These are phyloP conservation scores for Fusarium austroafricanum DNA, from an alignment of 2,329 filamentous ascomycete genomes.

Conservation along the genomic window DNA sequence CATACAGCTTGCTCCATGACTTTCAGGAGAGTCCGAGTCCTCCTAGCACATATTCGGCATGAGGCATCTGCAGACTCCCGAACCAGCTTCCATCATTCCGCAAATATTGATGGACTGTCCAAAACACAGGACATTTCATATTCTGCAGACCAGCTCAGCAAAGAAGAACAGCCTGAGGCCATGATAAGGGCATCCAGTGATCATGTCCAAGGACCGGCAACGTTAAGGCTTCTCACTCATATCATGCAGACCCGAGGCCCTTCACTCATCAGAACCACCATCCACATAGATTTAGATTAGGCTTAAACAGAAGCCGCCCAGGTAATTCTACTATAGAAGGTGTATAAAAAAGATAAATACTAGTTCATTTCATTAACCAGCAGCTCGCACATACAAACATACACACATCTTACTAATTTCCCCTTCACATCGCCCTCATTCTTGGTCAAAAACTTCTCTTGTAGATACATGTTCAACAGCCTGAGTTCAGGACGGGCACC, in stretches of 20 bases:
- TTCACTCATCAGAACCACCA: neutral
- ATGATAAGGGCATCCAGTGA: neutral
- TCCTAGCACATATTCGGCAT: neutral
- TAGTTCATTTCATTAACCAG: constrained; percentile 48
- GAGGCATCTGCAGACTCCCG: no score
- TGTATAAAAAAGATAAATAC: constrained; percentile 41
- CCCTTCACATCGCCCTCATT: constrained; percentile 12
- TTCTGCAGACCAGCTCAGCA: neutral
- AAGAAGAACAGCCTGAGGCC: neutral
- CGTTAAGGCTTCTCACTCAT: neutral
- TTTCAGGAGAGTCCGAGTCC: neutral
- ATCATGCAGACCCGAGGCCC: neutral
- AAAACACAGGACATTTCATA: neutral
- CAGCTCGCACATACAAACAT: constrained; percentile 45
- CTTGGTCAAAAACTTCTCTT: constrained; percentile 31
- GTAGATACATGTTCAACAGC: constrained; percentile 45
- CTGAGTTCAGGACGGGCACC: constrained; percentile 38
- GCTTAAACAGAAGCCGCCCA: constrained; percentile 7
- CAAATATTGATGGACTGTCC: neutral
- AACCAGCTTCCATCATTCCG: neutral
- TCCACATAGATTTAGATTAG: neutral
- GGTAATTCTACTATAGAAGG: constrained; percentile 8
- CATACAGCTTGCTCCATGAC: neutral
- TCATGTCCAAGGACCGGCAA: neutral
- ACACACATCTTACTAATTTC: constrained; percentile 35